Conservation (phyloP, 202 grass and related monocot species). For the Miscanthus sacchariflorus region DNA sequence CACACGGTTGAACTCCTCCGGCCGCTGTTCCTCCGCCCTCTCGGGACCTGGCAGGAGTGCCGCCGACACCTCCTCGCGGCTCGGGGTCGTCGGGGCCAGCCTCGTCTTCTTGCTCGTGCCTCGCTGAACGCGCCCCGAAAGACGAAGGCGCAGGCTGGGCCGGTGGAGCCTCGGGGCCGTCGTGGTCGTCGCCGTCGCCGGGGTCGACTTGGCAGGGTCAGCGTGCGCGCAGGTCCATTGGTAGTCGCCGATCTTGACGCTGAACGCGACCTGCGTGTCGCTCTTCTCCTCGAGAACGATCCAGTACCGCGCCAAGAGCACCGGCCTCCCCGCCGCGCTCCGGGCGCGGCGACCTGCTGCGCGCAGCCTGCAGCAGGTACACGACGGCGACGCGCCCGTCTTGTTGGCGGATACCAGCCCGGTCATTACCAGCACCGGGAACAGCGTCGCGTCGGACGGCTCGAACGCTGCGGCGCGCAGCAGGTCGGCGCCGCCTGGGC, state of each 20-base stretch:
- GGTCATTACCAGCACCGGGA: conserved; percentile 71
- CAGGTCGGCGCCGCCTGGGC: conserved; percentile 19
- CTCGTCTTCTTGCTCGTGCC: conserved; percentile 37
- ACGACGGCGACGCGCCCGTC: background rate
- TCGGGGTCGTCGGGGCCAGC: background rate
- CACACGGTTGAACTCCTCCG: conserved; percentile 74
- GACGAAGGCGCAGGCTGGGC: conserved; percentile 40
- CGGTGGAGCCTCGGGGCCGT: background rate
- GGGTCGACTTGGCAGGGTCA: background rate
- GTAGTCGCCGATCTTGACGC: conserved; percentile 72
- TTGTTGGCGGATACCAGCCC: conserved; percentile 52
- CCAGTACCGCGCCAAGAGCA: conserved; percentile 70
- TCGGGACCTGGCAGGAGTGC: conserved; percentile 21
- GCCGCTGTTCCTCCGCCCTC: conserved; percentile 7
- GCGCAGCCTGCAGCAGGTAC: conserved; percentile 24
- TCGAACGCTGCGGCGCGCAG: conserved; percentile 52
- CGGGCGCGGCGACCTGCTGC: conserved; percentile 1
- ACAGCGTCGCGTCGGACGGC: conserved; percentile 42
- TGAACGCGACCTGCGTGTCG: conserved; percentile 68
- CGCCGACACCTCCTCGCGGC: conserved; percentile 17
- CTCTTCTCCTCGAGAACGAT: conserved; percentile 75
- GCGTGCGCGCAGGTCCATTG: conserved; percentile 58
- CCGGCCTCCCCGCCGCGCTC: conserved; percentile 28
- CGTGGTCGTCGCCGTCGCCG: background rate
- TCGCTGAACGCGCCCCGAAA: conserved; percentile 27